These are phyloP conservation scores for Exobasidium rhododendri DNA, from an alignment of 1,284 basidiomycete species.

Conservation along the genomic window DNA sequence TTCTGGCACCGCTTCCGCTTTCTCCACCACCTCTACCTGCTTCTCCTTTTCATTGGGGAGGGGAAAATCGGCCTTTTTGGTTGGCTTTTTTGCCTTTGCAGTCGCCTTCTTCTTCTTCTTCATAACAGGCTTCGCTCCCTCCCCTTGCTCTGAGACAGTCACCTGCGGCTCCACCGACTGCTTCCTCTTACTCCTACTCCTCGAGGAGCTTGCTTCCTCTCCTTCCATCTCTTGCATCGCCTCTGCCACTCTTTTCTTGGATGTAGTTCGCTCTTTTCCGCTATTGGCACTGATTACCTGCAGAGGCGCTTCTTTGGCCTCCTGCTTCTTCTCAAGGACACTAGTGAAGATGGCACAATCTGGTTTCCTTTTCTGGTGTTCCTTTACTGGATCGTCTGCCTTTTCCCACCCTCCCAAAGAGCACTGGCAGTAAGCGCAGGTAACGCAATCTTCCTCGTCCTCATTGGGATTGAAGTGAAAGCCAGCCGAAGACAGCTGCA, in stretches of 20 bases:
- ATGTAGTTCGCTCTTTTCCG: slow-evolving; percentile 14
- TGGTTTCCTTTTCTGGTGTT: slow-evolving; percentile 46
- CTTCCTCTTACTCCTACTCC: background rate
- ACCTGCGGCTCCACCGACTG: background rate
- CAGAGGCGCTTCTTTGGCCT: slow-evolving; percentile 11
- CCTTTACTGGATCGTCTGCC: slow-evolving; percentile 51
- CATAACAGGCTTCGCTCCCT: background rate
- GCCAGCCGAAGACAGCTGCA: slow-evolving; percentile 49
- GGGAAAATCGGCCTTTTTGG: background rate
- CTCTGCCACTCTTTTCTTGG: slow-evolving; percentile 22
- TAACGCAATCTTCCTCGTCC: slow-evolving; percentile 45
- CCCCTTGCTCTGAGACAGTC: background rate
- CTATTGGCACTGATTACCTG: background rate
- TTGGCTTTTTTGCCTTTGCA: background rate
- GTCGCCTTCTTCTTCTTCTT: slow-evolving; percentile 4
- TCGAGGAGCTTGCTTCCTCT: background rate
- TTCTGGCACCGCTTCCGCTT: slow-evolving; percentile 8
- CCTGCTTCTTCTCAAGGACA: slow-evolving; percentile 14
- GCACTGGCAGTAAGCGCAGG: slow-evolving; percentile 51
- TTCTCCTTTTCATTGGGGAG: slow-evolving; percentile 10
- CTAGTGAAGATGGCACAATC: slow-evolving; percentile 52
- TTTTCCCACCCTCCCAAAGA: slow-evolving; percentile 53
- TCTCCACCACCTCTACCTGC: slow-evolving; percentile 8
- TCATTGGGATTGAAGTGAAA: slow-evolving; percentile 44
- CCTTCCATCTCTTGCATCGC: slow-evolving; percentile 13